Evolutionary conservation across 345 rosid genomes (phyloP), one percentile per base, ranked within the genome.

Genomic region (Gossypium longicalyx): DNA sequence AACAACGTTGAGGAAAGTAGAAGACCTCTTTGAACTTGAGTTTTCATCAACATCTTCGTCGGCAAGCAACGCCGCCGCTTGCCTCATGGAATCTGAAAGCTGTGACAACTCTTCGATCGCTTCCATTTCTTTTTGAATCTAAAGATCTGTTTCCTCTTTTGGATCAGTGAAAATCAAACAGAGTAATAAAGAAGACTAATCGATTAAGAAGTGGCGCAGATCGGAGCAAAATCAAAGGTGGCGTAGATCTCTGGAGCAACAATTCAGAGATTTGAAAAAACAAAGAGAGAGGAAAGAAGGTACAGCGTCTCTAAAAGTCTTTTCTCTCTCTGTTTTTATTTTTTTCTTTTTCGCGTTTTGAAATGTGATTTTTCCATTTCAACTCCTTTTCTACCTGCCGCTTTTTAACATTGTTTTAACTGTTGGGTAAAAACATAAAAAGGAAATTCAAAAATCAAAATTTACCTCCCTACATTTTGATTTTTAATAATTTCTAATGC

Each of bases 41-140:
- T 71, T 87, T 74, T 94, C 97, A 52, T 94, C 98, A 27, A 90
- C 83, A 78, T 94, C 97, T 77, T 94, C 98, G 59, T 94, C 97
- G 15, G 98, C 94, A 65, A 94, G 97, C 54, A 94, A 63, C 38
- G 92, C 77, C 20, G 87, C 66, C 15, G 97, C 97, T 81, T 89
- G 95, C 80, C 87, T 82, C 93, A 94, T 94, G 76, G 93, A 86
- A 56, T 92, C 97, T 59, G 97, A 80, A 3, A 94, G 90, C 86
- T 89, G 92, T 15, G 76, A 59, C 71, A 92, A 82, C 74, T 94
- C 98, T 64, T 92, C 97, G 87, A 92, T 94, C 86, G 95, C 97
- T 76, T 94, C 98, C 97, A 92, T 90, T 29, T 74, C 13, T 70
- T 65, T 70, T 61, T 47, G 23, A 71, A 71, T 57, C 61, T 9